Evolutionary conservation across 1,284 basidiomycete genomes (phyloP), one percentile per base, ranked within the genome.

Genomic region (Ganoderma lingzhi): DNA sequence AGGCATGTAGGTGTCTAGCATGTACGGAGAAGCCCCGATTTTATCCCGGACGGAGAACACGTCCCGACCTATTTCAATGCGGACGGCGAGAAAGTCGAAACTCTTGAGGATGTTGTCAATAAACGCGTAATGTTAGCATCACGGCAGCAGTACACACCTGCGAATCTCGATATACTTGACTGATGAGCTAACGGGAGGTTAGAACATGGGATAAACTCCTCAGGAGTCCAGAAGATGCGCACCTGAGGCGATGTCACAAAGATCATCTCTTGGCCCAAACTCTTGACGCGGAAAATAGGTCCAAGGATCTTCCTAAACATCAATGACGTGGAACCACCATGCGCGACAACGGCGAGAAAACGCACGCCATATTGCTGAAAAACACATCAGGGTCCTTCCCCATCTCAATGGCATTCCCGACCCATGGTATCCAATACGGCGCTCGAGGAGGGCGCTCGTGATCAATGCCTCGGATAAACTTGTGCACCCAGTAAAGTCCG

Each of bases 371-470:
- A 19, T 56, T 64, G 15, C 42, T 60, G 45, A 74, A 73, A 61
- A 75, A 75, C 19, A 48, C 67, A 44, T 75, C 73, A 28, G 73
- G 75, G 42, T 75, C 70, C 65, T 64, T 68, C 23, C 75, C 74
- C 61, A 76, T 66, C 23, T 70, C 67, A 0, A 76, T 23, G 5
- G 75, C 74, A 39, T 73, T 72, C 19, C 76, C 76, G 4, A 77
- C 37, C 75, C 76, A 77, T 72, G 76, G 76, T 53, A 76, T 70
- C 72, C 70, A 72, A 45, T 74, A 73, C 35, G 66, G 63, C 6
- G 72, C 70, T 28, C 75, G 76, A 66, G 82, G 81, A 41, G 60
- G 42, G 75, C 70, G 66, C 6, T 58, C 60, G 3, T 55, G 15
- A 41, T 69, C 63, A 19, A 48, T 30, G 8, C 67, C n/a, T 8